phyloP scores from a whole-genome alignment of 768 basidiomycete genomes.

The Russula abietina region DNA sequence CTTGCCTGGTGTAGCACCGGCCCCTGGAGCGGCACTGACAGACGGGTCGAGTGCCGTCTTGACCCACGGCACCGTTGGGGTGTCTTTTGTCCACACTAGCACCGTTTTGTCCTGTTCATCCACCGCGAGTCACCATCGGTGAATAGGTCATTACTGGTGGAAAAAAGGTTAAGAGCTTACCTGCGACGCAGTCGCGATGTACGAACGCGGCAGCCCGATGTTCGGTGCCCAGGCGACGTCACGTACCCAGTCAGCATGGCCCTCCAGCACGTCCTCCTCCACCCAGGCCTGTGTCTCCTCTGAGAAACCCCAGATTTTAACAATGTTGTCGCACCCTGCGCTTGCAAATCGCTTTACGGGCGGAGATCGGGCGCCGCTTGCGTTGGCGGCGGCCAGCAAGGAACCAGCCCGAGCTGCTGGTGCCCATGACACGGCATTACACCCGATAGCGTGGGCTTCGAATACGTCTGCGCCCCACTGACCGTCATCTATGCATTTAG shows the following conservation, averaged over 20 bases:
- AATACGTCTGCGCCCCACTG: slow-evolving; percentile 95
- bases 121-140: neutral
- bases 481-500: slow-evolving; percentile 67
- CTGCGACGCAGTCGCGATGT: slow-evolving; percentile 94
- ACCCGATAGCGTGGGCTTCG: slow-evolving; percentile 92
- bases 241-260: slow-evolving; percentile 95
- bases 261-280: slow-evolving; percentile 85
- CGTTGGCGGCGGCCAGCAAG: slow-evolving; percentile 64
- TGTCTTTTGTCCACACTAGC: slow-evolving; percentile 86
- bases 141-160: neutral
- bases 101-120: slow-evolving; percentile 67
- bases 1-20: slow-evolving; percentile 54
- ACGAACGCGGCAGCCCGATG: slow-evolving; percentile 88
- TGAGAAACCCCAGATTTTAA: slow-evolving; percentile 88
- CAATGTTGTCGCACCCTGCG: slow-evolving; percentile 93
- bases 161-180: slow-evolving; percentile 32
- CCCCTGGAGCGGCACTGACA: slow-evolving; percentile 38
- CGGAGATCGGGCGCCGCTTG: slow-evolving; percentile 35
- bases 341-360: slow-evolving; percentile 88
- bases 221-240: slow-evolving; percentile 99
- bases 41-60: slow-evolving; percentile 77
- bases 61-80: slow-evolving; percentile 66
- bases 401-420: slow-evolving; percentile 85
- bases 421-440: slow-evolving; percentile 97
- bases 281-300: slow-evolving; percentile 86